Evolutionary conservation across 495 filamentous ascomycete genomes (phyloP).

Genomic region (Monascus purpureus): DNA sequence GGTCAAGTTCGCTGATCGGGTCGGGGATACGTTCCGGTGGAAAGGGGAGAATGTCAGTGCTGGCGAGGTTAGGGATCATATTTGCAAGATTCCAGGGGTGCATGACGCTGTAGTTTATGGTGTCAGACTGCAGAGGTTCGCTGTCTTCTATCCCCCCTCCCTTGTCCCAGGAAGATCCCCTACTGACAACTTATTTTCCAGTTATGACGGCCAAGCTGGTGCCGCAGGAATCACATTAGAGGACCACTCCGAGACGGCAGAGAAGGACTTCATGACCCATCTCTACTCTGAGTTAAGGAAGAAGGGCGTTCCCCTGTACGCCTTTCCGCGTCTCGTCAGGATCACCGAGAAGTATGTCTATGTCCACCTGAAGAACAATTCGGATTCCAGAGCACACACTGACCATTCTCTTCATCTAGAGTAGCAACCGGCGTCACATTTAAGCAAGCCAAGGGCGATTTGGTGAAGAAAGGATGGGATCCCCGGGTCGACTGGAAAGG

Average conservation of each 20-base stretch:
- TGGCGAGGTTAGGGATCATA: conserved; percentile 44
- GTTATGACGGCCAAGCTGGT: conserved; percentile 40
- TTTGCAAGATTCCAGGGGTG: conserved; percentile 29
- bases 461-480: conserved; percentile 33
- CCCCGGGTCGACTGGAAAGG: conserved; percentile 19
- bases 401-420: conserved; percentile 17
- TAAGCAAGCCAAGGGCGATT: conserved; percentile 37
- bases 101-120: conserved; percentile 39
- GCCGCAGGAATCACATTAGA: conserved; percentile 35
- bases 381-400: not conserved
- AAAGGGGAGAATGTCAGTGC: conserved; percentile 89
- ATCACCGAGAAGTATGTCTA: conserved; percentile 32
- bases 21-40: conserved; percentile 93
- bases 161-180: not conserved
- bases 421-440: conserved; percentile 37
- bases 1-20: conserved; percentile 72
- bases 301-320: conserved; percentile 36
- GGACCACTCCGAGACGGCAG: conserved; percentile 15
- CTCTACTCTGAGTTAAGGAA: conserved; percentile 28
- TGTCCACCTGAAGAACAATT: too few relatives aligned
- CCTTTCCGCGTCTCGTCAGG: conserved; percentile 34
- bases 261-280: conserved; percentile 19
- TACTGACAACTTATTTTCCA: conserved; percentile 5
- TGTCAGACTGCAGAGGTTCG: conserved; percentile 27
- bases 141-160: not conserved